Conservation (phyloP, 2,329 filamentous ascomycete genomes). For the Torrubiellomyces zombiae region DNA sequence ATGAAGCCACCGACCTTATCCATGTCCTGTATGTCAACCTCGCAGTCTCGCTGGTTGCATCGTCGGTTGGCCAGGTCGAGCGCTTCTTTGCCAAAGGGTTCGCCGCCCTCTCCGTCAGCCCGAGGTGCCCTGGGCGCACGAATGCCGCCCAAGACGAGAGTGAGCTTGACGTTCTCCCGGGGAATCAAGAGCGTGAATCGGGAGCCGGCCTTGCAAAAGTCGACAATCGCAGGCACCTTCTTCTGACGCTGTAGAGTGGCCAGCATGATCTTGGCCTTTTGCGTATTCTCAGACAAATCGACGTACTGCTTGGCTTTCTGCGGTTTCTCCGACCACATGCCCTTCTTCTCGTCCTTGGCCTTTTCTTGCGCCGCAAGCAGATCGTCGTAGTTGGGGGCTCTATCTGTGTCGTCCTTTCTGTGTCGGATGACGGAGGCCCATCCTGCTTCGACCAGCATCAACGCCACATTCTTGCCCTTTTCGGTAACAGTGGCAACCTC, state of each 20-base stretch:
- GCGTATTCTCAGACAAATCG: slow-evolving; percentile 80
- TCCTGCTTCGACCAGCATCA: slow-evolving; percentile 77
- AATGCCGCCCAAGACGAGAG: slow-evolving; percentile 85
- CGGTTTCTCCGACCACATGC: slow-evolving; percentile 86
- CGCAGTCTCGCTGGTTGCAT: slow-evolving; percentile 85
- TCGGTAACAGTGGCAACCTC: slow-evolving; percentile 81
- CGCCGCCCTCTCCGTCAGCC: slow-evolving; percentile 56
- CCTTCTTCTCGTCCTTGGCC: slow-evolving; percentile 77
- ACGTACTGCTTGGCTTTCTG: slow-evolving; percentile 68
- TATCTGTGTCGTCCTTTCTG: slow-evolving; percentile 83
- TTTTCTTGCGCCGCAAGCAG: slow-evolving; percentile 63
- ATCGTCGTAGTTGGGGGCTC: slow-evolving; percentile 87
- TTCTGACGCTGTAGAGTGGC: slow-evolving; percentile 78
- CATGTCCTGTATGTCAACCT: slow-evolving; percentile 85
- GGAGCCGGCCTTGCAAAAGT: slow-evolving; percentile 95
- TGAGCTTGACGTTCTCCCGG: slow-evolving; percentile 85
- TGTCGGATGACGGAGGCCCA: slow-evolving; percentile 91
- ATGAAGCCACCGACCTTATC: slow-evolving; percentile 98
- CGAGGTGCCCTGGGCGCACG: slow-evolving; percentile 77
- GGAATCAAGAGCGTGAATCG: slow-evolving; percentile 86
- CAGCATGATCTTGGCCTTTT: slow-evolving; percentile 91
- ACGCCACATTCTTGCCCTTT: slow-evolving; percentile 73
- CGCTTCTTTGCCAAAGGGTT: slow-evolving; percentile 91
- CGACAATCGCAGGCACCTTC: slow-evolving; percentile 82
- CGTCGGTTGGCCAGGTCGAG: slow-evolving; percentile 79